Conservation (phyloP, 352 stramenopile genomes). For the Globisporangium mamillatum region DNA sequence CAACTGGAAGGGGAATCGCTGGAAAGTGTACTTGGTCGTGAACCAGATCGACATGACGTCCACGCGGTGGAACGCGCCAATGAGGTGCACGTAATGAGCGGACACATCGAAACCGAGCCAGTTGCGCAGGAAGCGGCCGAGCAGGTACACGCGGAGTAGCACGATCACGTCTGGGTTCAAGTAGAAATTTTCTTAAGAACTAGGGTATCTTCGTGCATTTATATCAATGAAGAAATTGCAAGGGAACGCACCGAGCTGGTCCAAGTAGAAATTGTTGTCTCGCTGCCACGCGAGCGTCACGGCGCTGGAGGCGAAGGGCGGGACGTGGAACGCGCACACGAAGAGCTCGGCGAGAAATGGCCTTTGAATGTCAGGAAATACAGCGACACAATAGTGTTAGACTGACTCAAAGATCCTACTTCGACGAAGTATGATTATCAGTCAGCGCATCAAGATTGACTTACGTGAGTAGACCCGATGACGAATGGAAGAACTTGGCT, state of each 20-base stretch:
- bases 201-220: background rate
- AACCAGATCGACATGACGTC: constrained; percentile 62
- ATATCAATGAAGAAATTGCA: background rate
- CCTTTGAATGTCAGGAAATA: constrained; percentile 16
- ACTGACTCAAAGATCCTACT: background rate
- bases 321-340: constrained; percentile 42
- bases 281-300: constrained; percentile 28
- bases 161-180: constrained; percentile 37
- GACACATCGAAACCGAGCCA: constrained; percentile 36
- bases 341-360: constrained; percentile 40
- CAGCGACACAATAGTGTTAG: background rate
- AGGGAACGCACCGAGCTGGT: constrained; percentile 45
- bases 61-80: constrained; percentile 50
- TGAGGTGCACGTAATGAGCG: constrained; percentile 37
- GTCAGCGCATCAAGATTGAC: background rate
- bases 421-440: too few relatives aligned
- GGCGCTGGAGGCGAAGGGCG: constrained; percentile 27
- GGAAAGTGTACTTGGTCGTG: constrained; percentile 56
- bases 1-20: constrained; percentile 42
- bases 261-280: constrained; percentile 31
- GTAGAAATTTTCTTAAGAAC: background rate
- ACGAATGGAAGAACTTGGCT: constrained; percentile 33
- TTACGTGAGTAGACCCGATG: constrained; percentile 35
- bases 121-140: constrained; percentile 51
- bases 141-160: constrained; percentile 51